Percentiles rank a stretch among this genome's conserved stretches.
These are phyloP conservation scores for Pigoraptor vietnamica DNA, from an alignment of 78 protist genomes.

Conservation along the genomic window DNA sequence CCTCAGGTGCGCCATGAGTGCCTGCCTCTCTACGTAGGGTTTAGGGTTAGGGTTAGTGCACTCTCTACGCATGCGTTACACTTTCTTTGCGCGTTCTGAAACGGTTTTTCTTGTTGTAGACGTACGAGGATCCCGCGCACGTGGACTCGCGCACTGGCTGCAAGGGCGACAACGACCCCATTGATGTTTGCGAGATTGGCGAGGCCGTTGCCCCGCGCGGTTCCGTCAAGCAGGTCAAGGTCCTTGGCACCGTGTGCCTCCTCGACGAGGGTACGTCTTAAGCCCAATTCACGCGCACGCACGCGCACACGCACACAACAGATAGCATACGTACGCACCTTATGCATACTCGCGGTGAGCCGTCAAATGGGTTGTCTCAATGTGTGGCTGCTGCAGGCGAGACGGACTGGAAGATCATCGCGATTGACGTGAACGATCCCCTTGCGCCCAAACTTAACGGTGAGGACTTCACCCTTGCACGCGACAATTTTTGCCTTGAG, in stretches of 20 bases:
- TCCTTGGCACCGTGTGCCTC: slow-evolving; percentile 78
- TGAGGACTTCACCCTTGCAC: neutral
- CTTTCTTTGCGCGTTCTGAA: neutral
- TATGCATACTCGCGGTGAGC: too few relatives aligned
- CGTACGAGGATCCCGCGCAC: slow-evolving; percentile 75
- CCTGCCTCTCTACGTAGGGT: neutral
- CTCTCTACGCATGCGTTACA: too few relatives aligned
- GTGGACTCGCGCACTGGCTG: slow-evolving; percentile 34
- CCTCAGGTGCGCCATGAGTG: slow-evolving; percentile 44
- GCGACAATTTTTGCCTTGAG: neutral
- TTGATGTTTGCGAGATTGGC: slow-evolving; percentile 71
- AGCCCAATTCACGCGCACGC: too few relatives aligned
- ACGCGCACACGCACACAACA: too few relatives aligned
- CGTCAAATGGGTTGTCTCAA: too few relatives aligned
- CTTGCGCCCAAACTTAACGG: slow-evolving; percentile 61
- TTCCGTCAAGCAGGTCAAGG: slow-evolving; percentile 72
- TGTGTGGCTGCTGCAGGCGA: slow-evolving; percentile 46
- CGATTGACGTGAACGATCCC: slow-evolving; percentile 76
- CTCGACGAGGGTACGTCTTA: slow-evolving; percentile 64
- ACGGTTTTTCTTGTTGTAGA: slow-evolving; percentile 24
- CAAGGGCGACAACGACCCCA: slow-evolving; percentile 88
- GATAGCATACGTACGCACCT: too few relatives aligned
- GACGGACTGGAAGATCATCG: slow-evolving; percentile 89
- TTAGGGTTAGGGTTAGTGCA: too few relatives aligned
- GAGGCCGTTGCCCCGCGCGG: slow-evolving; percentile 33